Conservation (phyloP, 768 basidiomycete species). For the Mycena crocata region DNA sequence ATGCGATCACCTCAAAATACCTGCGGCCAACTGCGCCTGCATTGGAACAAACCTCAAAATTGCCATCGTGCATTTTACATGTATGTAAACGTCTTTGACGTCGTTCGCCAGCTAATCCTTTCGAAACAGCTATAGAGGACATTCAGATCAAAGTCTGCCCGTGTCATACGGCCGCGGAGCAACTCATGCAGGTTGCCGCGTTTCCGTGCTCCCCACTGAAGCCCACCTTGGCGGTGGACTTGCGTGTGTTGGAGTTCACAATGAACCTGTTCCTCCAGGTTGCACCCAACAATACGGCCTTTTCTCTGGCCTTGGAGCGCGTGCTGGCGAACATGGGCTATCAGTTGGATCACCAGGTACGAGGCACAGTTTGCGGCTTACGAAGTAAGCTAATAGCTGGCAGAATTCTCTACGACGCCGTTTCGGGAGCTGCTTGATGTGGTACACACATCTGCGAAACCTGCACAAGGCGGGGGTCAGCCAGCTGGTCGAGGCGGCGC, state of each 20-base stretch:
- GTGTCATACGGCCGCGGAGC: neutral
- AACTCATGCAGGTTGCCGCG: neutral
- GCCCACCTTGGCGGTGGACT: neutral
- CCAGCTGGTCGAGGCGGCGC: neutral
- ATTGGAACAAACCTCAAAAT: neutral
- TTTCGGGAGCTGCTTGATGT: constrained; percentile 8
- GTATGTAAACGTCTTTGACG: neutral
- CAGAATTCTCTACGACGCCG: constrained; percentile 11
- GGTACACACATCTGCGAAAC: constrained; percentile 8
- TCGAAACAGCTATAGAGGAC: neutral
- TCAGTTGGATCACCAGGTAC: constrained; percentile 4
- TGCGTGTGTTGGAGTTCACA: constrained; percentile 4
- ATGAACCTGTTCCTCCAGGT: neutral
- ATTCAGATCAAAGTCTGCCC: neutral
- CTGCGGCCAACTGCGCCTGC: neutral
- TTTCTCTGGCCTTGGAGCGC: neutral
- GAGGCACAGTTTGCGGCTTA: neutral
- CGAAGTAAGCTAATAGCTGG: neutral
- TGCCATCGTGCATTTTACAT: neutral
- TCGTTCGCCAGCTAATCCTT: neutral
- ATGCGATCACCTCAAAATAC: neutral
- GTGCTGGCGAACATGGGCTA: neutral
- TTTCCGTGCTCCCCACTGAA: neutral
- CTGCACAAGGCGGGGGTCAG: neutral
- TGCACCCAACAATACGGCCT: neutral